A percentile compares a stretch with the other conserved stretches of the same genome.
Evolutionary conservation across 2,329 filamentous ascomycete species (phyloP).

Genomic region (Pestalotiopsis sp.): DNA sequence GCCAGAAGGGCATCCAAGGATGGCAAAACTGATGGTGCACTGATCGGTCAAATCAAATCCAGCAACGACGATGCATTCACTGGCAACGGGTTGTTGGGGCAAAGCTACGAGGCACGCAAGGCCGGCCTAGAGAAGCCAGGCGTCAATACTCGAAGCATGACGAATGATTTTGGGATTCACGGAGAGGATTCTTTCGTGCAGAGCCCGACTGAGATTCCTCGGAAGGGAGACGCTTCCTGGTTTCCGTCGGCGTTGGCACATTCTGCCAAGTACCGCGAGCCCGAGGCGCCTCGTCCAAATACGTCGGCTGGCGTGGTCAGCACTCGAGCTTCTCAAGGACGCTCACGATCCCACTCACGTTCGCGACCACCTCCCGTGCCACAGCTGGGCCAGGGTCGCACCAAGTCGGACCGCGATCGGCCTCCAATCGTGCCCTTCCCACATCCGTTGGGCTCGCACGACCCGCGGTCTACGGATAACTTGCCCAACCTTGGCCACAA

Average conservation of each 20-base stretch:
- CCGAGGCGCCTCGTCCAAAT: constrained; percentile 20
- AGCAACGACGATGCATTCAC: constrained; percentile 48
- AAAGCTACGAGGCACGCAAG: constrained; percentile 50
- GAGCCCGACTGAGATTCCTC: constrained; percentile 40
- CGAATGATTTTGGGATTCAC: constrained; percentile 32
- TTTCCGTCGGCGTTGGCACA: constrained; percentile 40
- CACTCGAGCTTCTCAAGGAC: background rate
- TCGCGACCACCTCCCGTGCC: constrained; percentile 11
- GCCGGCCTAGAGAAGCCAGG: constrained; percentile 30
- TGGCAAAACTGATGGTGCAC: constrained; percentile 20
- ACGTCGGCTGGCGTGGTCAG: constrained; percentile 9
- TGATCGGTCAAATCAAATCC: constrained; percentile 29
- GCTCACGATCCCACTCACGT: constrained; percentile 8
- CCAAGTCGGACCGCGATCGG: background rate
- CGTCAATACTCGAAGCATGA: constrained; percentile 17
- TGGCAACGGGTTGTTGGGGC: constrained; percentile 53
- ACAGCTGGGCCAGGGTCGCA: constrained; percentile 1
- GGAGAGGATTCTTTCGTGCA: constrained; percentile 49
- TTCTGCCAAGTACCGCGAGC: constrained; percentile 27
- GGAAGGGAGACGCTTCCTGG: constrained; percentile 31
- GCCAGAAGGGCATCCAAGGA: constrained; percentile 23
- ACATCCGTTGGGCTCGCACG: constrained; percentile 2
- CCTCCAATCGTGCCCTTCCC: background rate
- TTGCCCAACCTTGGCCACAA: constrained; percentile 19
- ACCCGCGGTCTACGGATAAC: background rate